These are phyloP conservation scores for Singerocomus inundabilis DNA, from an alignment of 1,284 basidiomycete genomes.

Conservation along the genomic window DNA sequence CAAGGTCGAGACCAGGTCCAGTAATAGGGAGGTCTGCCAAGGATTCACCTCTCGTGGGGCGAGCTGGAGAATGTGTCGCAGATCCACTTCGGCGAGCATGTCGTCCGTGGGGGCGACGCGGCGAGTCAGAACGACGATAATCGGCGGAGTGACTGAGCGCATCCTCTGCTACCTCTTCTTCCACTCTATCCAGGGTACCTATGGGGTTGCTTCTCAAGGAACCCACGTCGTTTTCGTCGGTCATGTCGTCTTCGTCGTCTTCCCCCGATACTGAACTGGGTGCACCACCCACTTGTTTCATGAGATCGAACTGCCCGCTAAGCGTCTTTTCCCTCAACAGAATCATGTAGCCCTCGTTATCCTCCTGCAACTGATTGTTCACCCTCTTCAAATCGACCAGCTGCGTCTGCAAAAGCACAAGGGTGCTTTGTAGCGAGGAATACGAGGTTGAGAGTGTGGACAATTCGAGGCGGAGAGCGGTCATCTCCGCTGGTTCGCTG, in stretches of 20 bases:
- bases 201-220: slow-evolving; percentile 58
- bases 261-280: slow-evolving; percentile 42
- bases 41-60: slow-evolving; percentile 61
- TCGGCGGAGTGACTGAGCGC: slow-evolving; percentile 38
- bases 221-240: slow-evolving; percentile 44
- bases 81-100: slow-evolving; percentile 56
- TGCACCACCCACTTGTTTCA: slow-evolving; percentile 60
- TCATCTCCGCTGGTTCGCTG: slow-evolving; percentile 80
- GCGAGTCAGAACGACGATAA: slow-evolving; percentile 37
- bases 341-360: slow-evolving; percentile 94
- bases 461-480: slow-evolving; percentile 70
- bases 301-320: slow-evolving; percentile 78
- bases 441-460: slow-evolving; percentile 81
- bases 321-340: slow-evolving; percentile 86
- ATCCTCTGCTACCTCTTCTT: slow-evolving; percentile 47
- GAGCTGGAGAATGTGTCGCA: slow-evolving; percentile 43
- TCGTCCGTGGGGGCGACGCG: slow-evolving; percentile 45
- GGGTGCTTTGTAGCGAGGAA: slow-evolving; percentile 72
- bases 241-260: slow-evolving; percentile 49
- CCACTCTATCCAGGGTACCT: slow-evolving; percentile 55
- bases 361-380: slow-evolving; percentile 81
- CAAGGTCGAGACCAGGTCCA: slow-evolving; percentile 84
- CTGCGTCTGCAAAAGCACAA: slow-evolving; percentile 72
- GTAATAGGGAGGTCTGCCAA: slow-evolving; percentile 79
- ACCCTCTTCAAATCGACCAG: slow-evolving; percentile 76